Conservation (phyloP, 108 stramenopile species). For the Cyclotella atomus region DNA sequence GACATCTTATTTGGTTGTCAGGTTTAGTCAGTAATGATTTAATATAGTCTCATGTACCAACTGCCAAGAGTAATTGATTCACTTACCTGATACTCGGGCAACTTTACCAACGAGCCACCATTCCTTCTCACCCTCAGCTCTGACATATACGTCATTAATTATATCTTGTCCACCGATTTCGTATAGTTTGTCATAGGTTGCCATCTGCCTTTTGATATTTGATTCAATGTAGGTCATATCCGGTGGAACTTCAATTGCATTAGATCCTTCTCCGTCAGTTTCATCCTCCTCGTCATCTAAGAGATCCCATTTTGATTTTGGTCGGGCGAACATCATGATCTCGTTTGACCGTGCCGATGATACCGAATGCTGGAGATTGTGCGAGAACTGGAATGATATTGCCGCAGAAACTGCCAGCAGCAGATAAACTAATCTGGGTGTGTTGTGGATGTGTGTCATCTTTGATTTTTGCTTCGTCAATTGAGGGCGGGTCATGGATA, state of each 20-base stretch:
- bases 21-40: not conserved
- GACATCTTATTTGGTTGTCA: slow-evolving; percentile 45
- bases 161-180: slow-evolving; percentile 62
- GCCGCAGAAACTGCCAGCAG: no score
- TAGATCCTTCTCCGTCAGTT: slow-evolving; percentile 10
- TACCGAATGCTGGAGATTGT: no score
- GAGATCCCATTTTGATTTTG: slow-evolving; percentile 61
- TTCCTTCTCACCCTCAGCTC: slow-evolving; percentile 45
- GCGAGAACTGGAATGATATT: no score
- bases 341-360: no score
- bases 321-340: no score
- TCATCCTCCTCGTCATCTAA: slow-evolving; percentile 62
- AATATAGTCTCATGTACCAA: no score
- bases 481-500: no score
- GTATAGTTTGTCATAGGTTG: slow-evolving; percentile 60
- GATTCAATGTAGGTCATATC: slow-evolving; percentile 75
- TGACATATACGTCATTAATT: slow-evolving; percentile 74
- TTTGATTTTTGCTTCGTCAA: no score
- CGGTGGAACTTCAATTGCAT: slow-evolving; percentile 20
- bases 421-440: no score
- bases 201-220: slow-evolving; percentile 61
- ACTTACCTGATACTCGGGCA: slow-evolving; percentile 58
- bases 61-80: no score
- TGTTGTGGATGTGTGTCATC: no score
- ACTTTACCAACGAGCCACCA: slow-evolving; percentile 83